phyloP scores from a whole-genome alignment of 176 grass and related monocot genomes.

The Zea mays region Zm-B73-REFERENCE-NAM-5.0 NC_050102.1:153536001-153536500 shows the following conservation, averaged over 20 bases:
- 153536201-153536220: slow-evolving; percentile 70
- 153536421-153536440: slow-evolving; percentile 70
- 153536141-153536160: too few species aligned
- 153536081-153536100: slow-evolving; percentile 51
- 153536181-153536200: slow-evolving; percentile 41
- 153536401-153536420: slow-evolving; percentile 45
- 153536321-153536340: slow-evolving; percentile 43
- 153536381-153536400: slow-evolving; percentile 5
- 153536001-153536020: slow-evolving; percentile 58
- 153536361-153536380: slow-evolving; percentile 56
- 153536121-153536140: too few species aligned
- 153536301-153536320: slow-evolving; percentile 63
- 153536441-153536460: slow-evolving; percentile 61
- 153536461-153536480: slow-evolving; percentile 63
- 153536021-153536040: slow-evolving; percentile 55
- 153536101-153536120: too few species aligned
- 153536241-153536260: slow-evolving; percentile 52
- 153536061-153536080: slow-evolving; percentile 50
- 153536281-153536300: slow-evolving; percentile 64
- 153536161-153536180: too few species aligned
- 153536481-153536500: slow-evolving; percentile 65
- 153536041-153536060: slow-evolving; percentile 69
- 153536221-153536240: slow-evolving; percentile 61
- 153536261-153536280: slow-evolving; percentile 46
- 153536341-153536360: slow-evolving; percentile 58